A percentile compares a stretch with the other conserved stretches of the same genome.
phyloP scores from a whole-genome alignment of 352 stramenopile species.

The Phytopythium aichiense region DNA sequence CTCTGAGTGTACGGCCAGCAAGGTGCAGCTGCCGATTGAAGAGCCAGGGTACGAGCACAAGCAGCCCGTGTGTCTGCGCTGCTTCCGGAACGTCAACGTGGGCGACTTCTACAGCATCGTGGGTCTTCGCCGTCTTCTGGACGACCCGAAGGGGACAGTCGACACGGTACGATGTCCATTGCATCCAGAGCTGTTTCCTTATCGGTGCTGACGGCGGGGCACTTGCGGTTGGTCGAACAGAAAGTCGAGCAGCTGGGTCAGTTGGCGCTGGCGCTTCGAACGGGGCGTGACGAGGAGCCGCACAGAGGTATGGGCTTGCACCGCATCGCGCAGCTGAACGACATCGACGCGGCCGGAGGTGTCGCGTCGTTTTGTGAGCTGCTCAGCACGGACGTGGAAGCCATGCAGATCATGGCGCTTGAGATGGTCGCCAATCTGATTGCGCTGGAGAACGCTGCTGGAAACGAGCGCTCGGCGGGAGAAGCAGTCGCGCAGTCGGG shows the following conservation, averaged over 20 bases:
- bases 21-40: slow-evolving; percentile 59
- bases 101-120: slow-evolving; percentile 78
- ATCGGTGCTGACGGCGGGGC: not conserved
- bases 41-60: slow-evolving; percentile 59
- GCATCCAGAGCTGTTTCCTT: not conserved
- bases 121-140: slow-evolving; percentile 49
- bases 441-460: slow-evolving; percentile 65
- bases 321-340: slow-evolving; percentile 78
- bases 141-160: slow-evolving; percentile 30
- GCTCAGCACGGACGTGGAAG: slow-evolving; percentile 43
- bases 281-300: slow-evolving; percentile 52
- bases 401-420: slow-evolving; percentile 50
- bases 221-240: slow-evolving; percentile 13
- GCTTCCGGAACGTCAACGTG: slow-evolving; percentile 63
- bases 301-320: slow-evolving; percentile 62
- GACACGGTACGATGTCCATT: slow-evolving; percentile 23
- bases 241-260: slow-evolving; percentile 70
- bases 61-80: slow-evolving; percentile 68
- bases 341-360: slow-evolving; percentile 76
- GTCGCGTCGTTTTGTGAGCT: slow-evolving; percentile 70
- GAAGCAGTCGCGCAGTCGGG: slow-evolving; percentile 67
- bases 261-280: slow-evolving; percentile 47
- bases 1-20: slow-evolving; percentile 68
- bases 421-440: slow-evolving; percentile 79
- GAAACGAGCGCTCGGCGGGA: slow-evolving; percentile 56